A percentile compares a stretch with the other conserved stretches of the same genome.
These are phyloP conservation scores for Candida broadrunensis DNA, from an alignment of 805 yeast species.

Conservation along the genomic window DNA sequence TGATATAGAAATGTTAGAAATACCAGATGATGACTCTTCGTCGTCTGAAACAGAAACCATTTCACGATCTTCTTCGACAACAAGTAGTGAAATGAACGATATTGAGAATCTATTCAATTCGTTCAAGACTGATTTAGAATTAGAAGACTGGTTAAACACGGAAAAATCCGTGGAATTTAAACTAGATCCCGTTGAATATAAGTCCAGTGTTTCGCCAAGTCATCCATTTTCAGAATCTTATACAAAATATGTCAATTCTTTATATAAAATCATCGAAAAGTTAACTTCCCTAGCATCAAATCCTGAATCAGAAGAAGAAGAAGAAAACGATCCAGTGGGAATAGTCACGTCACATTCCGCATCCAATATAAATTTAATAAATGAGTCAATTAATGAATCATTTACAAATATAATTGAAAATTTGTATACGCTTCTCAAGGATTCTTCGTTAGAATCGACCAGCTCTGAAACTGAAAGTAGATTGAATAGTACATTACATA, in stretches of 20 bases:
- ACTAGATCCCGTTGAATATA: conserved; percentile 40
- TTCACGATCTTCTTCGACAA: conserved; percentile 10
- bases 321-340: conserved; percentile 26
- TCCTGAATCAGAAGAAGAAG: conserved; percentile 16
- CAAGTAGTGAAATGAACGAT: not conserved
- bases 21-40: conserved; percentile 31
- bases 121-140: conserved; percentile 27
- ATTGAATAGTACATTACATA: conserved; percentile 43
- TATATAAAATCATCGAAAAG: conserved; percentile 51
- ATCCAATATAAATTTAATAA: not conserved
- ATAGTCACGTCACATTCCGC: conserved; percentile 17
- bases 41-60: conserved; percentile 26
- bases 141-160: conserved; percentile 47
- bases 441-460: conserved; percentile 19
- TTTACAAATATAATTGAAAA: conserved; percentile 25
- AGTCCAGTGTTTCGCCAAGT: conserved; percentile 28
- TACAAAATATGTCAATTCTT: conserved; percentile 43
- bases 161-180: conserved; percentile 34
- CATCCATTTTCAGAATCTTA: conserved; percentile 40
- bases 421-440: conserved; percentile 24
- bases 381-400: conserved; percentile 16
- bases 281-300: conserved; percentile 14
- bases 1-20: conserved; percentile 44
- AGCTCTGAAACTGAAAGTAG: conserved; percentile 20
- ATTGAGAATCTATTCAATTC: conserved; percentile 5